Evolutionary conservation across 2,329 filamentous ascomycete species (phyloP).

Genomic region (Ophiocordyceps sinensis): DNA sequence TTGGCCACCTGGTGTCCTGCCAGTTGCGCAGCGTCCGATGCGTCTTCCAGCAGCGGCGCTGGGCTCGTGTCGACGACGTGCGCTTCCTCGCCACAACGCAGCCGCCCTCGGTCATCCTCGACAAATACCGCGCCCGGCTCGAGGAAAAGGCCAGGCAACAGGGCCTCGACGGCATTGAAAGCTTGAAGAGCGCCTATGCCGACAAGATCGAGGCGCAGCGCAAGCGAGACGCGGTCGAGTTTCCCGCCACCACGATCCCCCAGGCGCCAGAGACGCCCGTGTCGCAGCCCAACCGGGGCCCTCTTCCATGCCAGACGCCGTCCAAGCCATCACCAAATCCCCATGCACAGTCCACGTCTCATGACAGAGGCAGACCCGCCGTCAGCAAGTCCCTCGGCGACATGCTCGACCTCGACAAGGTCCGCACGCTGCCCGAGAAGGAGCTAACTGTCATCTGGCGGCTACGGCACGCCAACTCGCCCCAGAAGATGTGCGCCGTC

Average conservation of each 20-base stretch:
- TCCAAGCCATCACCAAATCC: conserved; percentile 5
- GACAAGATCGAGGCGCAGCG: conserved; percentile 66
- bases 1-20: conserved; percentile 29
- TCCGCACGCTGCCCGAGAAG: conserved; percentile 53
- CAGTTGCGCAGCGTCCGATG: conserved; percentile 15
- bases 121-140: conserved; percentile 82
- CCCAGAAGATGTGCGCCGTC: conserved; percentile 67
- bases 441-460: conserved; percentile 88
- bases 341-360: conserved; percentile 3
- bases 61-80: conserved; percentile 85
- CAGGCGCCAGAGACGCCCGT: conserved; percentile 21
- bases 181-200: conserved; percentile 69
- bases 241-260: conserved; percentile 19
- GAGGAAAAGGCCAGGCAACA: conserved; percentile 63
- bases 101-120: conserved; percentile 50
- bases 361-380: conserved; percentile 10
- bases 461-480: conserved; percentile 61
- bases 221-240: conserved; percentile 47
- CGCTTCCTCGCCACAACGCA: conserved; percentile 76
- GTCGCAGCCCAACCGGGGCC: conserved; percentile 20
- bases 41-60: conserved; percentile 52
- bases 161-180: conserved; percentile 54
- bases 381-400: conserved; percentile 32
- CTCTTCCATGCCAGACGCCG: conserved; percentile 10
- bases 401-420: conserved; percentile 67